These are phyloP conservation scores for Ophiostoma novo-ulmi DNA, from an alignment of 2,329 filamentous ascomycete species.

Conservation along the genomic window DNA sequence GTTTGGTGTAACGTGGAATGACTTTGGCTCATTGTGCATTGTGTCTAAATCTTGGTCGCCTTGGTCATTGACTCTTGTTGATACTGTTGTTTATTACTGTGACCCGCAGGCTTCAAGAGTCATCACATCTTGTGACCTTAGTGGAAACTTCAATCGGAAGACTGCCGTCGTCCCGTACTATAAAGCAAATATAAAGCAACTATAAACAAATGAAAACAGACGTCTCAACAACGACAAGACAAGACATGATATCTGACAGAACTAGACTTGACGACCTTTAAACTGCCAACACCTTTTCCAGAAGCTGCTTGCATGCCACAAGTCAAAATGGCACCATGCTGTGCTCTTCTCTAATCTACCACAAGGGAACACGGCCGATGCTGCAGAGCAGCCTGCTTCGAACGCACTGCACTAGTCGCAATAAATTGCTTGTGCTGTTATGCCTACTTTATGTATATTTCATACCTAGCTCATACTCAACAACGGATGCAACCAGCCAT, in stretches of 20 bases:
- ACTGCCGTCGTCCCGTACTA: not conserved
- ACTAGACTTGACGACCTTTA: not conserved
- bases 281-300: not conserved
- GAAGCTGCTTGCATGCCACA: constrained; percentile 1
- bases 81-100: not conserved
- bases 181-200: not conserved
- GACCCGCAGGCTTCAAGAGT: not conserved
- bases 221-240: not conserved
- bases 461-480: not conserved
- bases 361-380: constrained; percentile 17
- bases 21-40: not conserved
- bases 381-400: constrained; percentile 15
- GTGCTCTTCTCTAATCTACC: constrained; percentile 6
- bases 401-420: not conserved
- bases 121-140: not conserved
- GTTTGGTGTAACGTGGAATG: not conserved
- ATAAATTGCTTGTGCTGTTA: not conserved
- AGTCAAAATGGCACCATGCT: constrained; percentile 2
- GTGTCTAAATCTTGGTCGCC: not conserved
- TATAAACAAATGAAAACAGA: not conserved
- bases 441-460: not conserved
- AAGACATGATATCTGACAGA: not conserved
- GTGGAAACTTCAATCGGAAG: not conserved
- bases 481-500: constrained; percentile 9
- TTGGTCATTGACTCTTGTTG: not conserved